A percentile compares a stretch with the other conserved stretches of the same genome.
Evolutionary conservation across 805 yeast genomes (phyloP).

Genomic region (Pichia sporocuriosa): DNA sequence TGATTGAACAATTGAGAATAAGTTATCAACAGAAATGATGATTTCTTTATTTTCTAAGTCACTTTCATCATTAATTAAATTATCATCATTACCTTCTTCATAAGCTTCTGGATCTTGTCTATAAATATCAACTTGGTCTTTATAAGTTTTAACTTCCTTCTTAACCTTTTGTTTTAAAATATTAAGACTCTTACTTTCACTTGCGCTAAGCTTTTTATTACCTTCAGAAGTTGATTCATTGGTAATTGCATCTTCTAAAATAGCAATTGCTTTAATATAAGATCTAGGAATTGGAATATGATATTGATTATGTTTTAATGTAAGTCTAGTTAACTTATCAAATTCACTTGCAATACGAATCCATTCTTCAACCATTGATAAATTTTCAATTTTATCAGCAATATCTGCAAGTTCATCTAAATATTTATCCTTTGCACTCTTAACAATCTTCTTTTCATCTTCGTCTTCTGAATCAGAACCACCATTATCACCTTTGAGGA

Average conservation of each 20-base stretch:
- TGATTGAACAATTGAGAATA: slow-evolving; percentile 66
- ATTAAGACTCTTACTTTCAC: slow-evolving; percentile 80
- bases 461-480: slow-evolving; percentile 40
- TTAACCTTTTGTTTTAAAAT: slow-evolving; percentile 82
- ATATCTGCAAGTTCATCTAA: slow-evolving; percentile 74
- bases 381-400: slow-evolving; percentile 61
- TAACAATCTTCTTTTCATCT: slow-evolving; percentile 76
- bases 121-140: slow-evolving; percentile 49
- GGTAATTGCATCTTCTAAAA: slow-evolving; percentile 61
- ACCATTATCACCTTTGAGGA: slow-evolving; percentile 36
- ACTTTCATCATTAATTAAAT: slow-evolving; percentile 1
- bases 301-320: slow-evolving; percentile 70
- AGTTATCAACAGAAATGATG: slow-evolving; percentile 30
- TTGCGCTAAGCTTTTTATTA: slow-evolving; percentile 67
- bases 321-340: slow-evolving; percentile 64
- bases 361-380: slow-evolving; percentile 74
- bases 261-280: slow-evolving; percentile 61
- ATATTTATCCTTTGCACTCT: slow-evolving; percentile 88
- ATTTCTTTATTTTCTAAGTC: slow-evolving; percentile 18
- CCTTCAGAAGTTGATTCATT: slow-evolving; percentile 41
- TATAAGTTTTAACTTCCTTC: slow-evolving; percentile 69
- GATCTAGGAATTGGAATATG: slow-evolving; percentile 64
- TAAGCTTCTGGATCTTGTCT: slow-evolving; percentile 70
- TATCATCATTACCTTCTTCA: slow-evolving; percentile 37
- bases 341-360: slow-evolving; percentile 64